Conservation (phyloP, 2,329 filamentous ascomycete genomes). For the Aspergillus flavus region DNA sequence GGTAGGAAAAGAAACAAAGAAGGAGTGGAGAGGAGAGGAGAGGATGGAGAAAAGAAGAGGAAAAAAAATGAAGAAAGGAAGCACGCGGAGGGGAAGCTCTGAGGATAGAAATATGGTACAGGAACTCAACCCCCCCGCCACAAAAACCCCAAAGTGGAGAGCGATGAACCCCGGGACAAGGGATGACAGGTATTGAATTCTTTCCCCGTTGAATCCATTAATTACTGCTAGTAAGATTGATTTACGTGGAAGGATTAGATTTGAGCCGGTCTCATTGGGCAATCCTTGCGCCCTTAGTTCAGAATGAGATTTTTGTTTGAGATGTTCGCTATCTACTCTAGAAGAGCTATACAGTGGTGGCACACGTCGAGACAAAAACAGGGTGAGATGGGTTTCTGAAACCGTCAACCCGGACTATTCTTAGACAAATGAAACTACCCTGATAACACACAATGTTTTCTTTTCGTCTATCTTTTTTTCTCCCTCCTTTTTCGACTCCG, state of each 20-base stretch:
- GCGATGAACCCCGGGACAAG: slow-evolving; percentile 9
- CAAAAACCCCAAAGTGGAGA: slow-evolving; percentile 4
- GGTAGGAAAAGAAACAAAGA: slow-evolving; percentile 9
- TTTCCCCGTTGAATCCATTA: not conserved
- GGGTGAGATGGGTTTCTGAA: not conserved
- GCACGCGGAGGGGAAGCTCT: slow-evolving; percentile 5
- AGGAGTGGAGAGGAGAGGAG: slow-evolving; percentile 5
- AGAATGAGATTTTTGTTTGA: not conserved
- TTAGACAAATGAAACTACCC: not conserved
- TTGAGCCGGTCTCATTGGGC: not conserved
- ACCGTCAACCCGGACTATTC: not conserved
- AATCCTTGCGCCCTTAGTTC: not conserved
- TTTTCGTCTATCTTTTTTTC: not conserved
- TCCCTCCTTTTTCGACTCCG: too few species aligned
- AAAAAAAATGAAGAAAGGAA: slow-evolving; percentile 11
- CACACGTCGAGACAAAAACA: not conserved
- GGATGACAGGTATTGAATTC: slow-evolving; percentile 1
- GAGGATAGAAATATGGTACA: slow-evolving; percentile 21
- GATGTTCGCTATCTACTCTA: not conserved
- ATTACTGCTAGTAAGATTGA: slow-evolving; percentile 3
- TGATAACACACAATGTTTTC: not conserved
- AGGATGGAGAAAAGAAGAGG: slow-evolving; percentile 6
- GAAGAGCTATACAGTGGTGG: not conserved
- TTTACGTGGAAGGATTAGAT: not conserved
- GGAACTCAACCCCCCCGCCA: slow-evolving; percentile 11